Conservation (phyloP, 192 early-diverging fungal species). For the Phycomyces blakesleeanus region DNA sequence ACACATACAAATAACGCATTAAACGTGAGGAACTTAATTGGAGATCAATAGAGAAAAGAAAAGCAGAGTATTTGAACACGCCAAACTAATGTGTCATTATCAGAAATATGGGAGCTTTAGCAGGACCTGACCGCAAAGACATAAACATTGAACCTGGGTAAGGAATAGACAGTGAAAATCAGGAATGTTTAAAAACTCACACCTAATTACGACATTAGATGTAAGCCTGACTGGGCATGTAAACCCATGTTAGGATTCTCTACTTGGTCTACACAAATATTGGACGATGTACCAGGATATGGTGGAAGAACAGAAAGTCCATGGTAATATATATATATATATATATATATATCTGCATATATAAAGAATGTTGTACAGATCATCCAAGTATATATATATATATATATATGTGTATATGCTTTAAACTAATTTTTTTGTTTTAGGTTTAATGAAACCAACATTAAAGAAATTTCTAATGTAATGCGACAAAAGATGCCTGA, state of each 20-base stretch:
- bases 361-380: not conserved
- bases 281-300: conserved; percentile 32
- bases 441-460: conserved; percentile 30
- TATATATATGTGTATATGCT: not conserved
- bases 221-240: conserved; percentile 14
- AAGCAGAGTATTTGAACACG: too few species aligned
- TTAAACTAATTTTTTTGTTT: too few species aligned
- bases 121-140: not conserved
- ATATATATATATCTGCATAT: not conserved
- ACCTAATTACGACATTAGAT: not conserved
- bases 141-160: not conserved
- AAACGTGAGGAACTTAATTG: too few species aligned
- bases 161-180: not conserved
- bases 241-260: conserved; percentile 34
- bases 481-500: conserved; percentile 30
- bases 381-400: too few species aligned
- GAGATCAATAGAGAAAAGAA: too few species aligned
- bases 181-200: not conserved
- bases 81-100: too few species aligned
- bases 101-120: not conserved
- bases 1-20: too few species aligned
- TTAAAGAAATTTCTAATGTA: conserved; percentile 23
- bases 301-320: conserved; percentile 27
- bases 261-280: conserved; percentile 36
- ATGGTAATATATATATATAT: conserved; percentile 18